Evolutionary conservation across 495 filamentous ascomycete species (phyloP), one percentile per base, ranked within the genome.

Genomic region (Lasiosphaeriaceae sp.): DNA sequence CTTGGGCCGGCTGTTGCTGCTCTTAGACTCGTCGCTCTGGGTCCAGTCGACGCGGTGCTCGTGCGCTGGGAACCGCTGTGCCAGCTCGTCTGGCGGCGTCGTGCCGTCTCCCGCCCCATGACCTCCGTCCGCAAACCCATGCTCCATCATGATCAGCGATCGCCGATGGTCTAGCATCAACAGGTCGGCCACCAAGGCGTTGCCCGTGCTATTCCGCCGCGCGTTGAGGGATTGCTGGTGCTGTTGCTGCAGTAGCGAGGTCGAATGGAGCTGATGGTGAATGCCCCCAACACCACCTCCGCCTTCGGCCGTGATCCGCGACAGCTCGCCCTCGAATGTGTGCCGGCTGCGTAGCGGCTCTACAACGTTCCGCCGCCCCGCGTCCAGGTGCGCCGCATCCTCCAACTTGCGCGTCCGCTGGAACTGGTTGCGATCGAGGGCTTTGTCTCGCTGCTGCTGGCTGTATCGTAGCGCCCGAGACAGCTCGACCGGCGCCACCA

Each of bases 1-100:
- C 51, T 62, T 56, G 22, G 45, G 47, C 41, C 46, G 56, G 11
- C 31, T 8, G 8, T 21, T 41, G 22, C 43, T 31, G 5, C 20
- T 12, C 26, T 31, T 31, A 9, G 26, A 4, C 66, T 78, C 73
- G 62, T 77, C 76, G 60, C 71, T 73, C 63, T 77, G 73, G 51
- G 73, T 72, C 75, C 75, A 78, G 59, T 78, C 75, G 47, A 73
- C 71, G 29, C 74, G 71, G 39, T 71, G 70, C 46, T 63, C 31
- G 24, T 61, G 50, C 0, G 54, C 35, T 2, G 34, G 55, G 20
- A 49, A 29, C 16, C 41, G 47, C 16, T 56, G 46, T 2, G 19
- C 31, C 11, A 39, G 11, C 23, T 67, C 55, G 3, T 60, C 56
- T 11, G 47, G n/a, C 24, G 53, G 47, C 23, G 53, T 54, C 17